Percentiles rank a stretch among this genome's conserved stretches.
Conservation (phyloP, 108 stramenopile species). For the Conticribra guillardii region DNA sequence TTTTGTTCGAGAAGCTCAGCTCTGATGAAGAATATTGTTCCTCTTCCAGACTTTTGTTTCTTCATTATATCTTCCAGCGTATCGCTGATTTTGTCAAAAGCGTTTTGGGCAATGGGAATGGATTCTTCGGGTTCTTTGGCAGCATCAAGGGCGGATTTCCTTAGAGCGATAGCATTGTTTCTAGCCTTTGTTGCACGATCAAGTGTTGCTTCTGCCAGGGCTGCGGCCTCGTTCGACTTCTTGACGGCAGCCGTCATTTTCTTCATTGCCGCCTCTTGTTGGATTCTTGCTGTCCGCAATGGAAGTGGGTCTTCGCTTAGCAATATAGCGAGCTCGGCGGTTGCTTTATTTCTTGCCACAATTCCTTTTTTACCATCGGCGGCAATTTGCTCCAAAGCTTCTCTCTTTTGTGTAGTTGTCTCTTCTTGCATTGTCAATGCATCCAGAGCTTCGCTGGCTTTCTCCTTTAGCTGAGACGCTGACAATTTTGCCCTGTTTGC, state of each 20-base stretch:
- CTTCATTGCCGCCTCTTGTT: constrained; percentile 14
- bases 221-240: constrained; percentile 12
- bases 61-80: constrained; percentile 3
- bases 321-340: constrained; percentile 23
- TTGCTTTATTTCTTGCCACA: constrained; percentile 24
- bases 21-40: constrained; percentile 15
- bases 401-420: not conserved
- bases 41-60: constrained; percentile 1
- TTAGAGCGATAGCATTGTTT: constrained; percentile 2
- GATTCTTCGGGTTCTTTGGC: constrained; percentile 3
- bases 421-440: constrained; percentile 13
- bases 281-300: constrained; percentile 21
- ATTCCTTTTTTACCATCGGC: constrained; percentile 20
- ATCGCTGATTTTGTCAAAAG: constrained; percentile 1
- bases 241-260: not conserved
- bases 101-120: constrained; percentile 2
- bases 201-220: not conserved
- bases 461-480: constrained; percentile 4
- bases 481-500: not conserved
- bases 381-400: constrained; percentile 12
- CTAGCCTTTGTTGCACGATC: constrained; percentile 1
- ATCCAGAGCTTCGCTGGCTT: not conserved
- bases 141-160: constrained; percentile 1
- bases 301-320: constrained; percentile 10
- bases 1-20: constrained; percentile 10